A percentile compares a stretch with the other conserved stretches of the same genome.
These are phyloP conservation scores for Alternaria sp. DNA, from an alignment of 2,329 filamentous ascomycete species.

Conservation along the genomic window DNA sequence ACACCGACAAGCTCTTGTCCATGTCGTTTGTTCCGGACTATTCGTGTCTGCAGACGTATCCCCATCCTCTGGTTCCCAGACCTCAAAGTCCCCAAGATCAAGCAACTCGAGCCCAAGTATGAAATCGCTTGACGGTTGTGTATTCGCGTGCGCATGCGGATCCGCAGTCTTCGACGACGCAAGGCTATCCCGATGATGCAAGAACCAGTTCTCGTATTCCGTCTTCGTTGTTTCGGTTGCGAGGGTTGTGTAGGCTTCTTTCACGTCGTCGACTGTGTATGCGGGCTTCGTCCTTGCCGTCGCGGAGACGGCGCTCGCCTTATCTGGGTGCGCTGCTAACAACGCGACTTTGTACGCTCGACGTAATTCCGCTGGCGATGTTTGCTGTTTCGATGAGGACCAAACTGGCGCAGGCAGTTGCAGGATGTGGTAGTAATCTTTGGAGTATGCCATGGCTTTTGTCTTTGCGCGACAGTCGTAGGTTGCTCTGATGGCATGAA, in stretches of 20 bases:
- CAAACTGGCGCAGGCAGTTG: constrained; percentile 25
- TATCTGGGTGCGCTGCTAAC: constrained; percentile 68
- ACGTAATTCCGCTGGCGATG: constrained; percentile 18
- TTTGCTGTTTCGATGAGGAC: constrained; percentile 1
- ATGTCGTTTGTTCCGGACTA: constrained; percentile 40
- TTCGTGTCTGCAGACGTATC: neutral
- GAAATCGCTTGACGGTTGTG: constrained; percentile 28
- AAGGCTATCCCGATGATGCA: constrained; percentile 10
- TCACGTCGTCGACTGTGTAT: constrained; percentile 66
- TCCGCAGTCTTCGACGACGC: neutral
- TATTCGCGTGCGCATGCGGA: neutral
- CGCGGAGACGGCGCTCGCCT: constrained; percentile 35
- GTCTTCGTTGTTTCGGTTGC: constrained; percentile 53
- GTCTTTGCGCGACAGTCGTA: neutral
- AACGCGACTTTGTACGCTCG: constrained; percentile 66
- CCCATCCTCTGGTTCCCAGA: neutral
- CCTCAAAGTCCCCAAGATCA: constrained; percentile 63
- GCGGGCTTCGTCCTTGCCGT: neutral
- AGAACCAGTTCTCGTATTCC: constrained; percentile 52
- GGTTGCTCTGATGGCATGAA: neutral
- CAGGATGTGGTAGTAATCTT: constrained; percentile 44
- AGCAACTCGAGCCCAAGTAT: constrained; percentile 64
- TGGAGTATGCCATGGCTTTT: constrained; percentile 33
- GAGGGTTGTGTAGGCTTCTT: constrained; percentile 65
- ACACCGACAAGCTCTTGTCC: constrained; percentile 66